phyloP scores from a whole-genome alignment of 2,329 filamentous ascomycete species.

The Microsporum canis region DNA sequence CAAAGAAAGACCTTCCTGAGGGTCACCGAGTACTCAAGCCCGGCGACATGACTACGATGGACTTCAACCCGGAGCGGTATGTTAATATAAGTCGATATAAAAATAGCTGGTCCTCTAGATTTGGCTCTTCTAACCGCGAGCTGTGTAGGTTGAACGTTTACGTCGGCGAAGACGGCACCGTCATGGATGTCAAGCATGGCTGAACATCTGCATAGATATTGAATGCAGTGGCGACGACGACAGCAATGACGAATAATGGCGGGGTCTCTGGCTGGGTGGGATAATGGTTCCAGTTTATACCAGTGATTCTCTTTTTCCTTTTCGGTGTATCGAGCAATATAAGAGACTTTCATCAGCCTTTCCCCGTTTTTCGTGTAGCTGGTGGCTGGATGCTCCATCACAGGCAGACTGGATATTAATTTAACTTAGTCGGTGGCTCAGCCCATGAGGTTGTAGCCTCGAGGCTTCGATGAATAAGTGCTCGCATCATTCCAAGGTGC shows the following conservation, averaged over 20 bases:
- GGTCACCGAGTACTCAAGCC: conserved; percentile 35
- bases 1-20: conserved; percentile 37
- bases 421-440: background rate
- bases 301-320: background rate
- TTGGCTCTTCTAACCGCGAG: background rate
- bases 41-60: conserved; percentile 30
- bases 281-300: background rate
- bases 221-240: background rate
- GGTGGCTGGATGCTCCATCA: background rate
- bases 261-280: background rate
- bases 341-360: background rate
- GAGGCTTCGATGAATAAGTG: background rate
- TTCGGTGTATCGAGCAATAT: background rate
- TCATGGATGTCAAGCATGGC: conserved; percentile 34
- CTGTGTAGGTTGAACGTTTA: conserved; percentile 34
- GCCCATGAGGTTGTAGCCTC: background rate
- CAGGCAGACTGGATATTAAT: background rate
- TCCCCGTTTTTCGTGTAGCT: background rate
- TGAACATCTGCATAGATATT: conserved; percentile 14
- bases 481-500: background rate
- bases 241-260: background rate
- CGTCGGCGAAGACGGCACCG: conserved; percentile 33
- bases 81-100: conserved; percentile 8
- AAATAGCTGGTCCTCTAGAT: background rate
- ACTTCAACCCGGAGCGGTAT: conserved; percentile 34